phyloP scores from a whole-genome alignment of 23 red algal species.

The Gracilariopsis chorda region DNA sequence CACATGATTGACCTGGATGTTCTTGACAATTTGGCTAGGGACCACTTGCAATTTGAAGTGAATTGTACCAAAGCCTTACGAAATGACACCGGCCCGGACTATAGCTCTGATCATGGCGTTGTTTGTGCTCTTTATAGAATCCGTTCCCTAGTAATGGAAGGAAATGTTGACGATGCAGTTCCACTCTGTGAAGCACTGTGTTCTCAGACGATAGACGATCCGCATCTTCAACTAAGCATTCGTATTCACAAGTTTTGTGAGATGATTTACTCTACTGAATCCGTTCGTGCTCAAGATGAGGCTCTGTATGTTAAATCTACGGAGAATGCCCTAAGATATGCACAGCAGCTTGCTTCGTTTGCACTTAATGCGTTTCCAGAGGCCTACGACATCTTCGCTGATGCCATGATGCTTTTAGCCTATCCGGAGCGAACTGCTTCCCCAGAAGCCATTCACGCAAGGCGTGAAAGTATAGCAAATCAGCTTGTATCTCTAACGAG shows the following conservation, averaged over 20 bases:
- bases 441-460: slow-evolving; percentile 1
- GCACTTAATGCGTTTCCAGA: slow-evolving; percentile 56
- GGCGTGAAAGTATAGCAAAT: slow-evolving; percentile 16
- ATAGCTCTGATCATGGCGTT: slow-evolving; percentile 4
- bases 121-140: slow-evolving; percentile 29
- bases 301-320: slow-evolving; percentile 5
- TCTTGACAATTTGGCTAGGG: slow-evolving; percentile 28
- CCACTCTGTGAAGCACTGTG: slow-evolving; percentile 1
- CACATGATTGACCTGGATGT: slow-evolving; percentile 66
- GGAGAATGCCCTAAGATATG: slow-evolving; percentile 15
- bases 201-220: slow-evolving; percentile 3
- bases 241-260: slow-evolving; percentile 55
- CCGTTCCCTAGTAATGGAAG: slow-evolving; percentile 43
- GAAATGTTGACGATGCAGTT: slow-evolving; percentile 18
- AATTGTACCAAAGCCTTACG: background rate
- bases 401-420: slow-evolving; percentile 51
- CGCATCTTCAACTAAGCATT: slow-evolving; percentile 40
- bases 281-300: background rate
- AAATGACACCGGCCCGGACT: background rate
- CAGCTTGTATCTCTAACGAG: slow-evolving; percentile 27
- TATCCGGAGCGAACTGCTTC: slow-evolving; percentile 6
- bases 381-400: slow-evolving; percentile 35
- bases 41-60: slow-evolving; percentile 46
- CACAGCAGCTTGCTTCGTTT: slow-evolving; percentile 44
- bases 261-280: slow-evolving; percentile 25